phyloP scores from a whole-genome alignment of 2,329 filamentous ascomycete species.

The Talaromyces marneffei region DNA sequence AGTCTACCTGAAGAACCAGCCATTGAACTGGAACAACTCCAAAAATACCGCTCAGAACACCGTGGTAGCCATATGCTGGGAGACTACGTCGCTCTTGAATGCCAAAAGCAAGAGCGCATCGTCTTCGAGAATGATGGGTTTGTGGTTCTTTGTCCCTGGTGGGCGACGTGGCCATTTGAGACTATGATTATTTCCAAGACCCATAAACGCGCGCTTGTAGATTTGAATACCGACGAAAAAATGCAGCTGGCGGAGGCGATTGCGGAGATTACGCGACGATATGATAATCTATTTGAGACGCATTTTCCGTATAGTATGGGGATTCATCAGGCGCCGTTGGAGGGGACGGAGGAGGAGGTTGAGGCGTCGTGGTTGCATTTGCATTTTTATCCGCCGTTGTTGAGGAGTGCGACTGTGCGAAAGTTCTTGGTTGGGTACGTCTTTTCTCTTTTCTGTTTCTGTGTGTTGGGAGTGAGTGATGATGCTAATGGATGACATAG shows the following conservation, averaged over 20 bases:
- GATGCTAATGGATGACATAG: constrained; percentile 26
- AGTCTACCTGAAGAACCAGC: constrained; percentile 82
- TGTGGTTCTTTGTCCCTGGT: constrained; percentile 89
- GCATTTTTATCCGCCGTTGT: constrained; percentile 92
- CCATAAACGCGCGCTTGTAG: constrained; percentile 78
- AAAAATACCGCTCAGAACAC: constrained; percentile 69
- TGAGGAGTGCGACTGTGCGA: constrained; percentile 85
- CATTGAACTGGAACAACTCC: constrained; percentile 70
- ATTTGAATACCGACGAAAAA: constrained; percentile 67
- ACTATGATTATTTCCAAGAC: constrained; percentile 80
- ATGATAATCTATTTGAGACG: constrained; percentile 96
- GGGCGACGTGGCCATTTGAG: constrained; percentile 97
- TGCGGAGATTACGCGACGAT: constrained; percentile 80
- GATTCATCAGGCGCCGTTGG: constrained; percentile 87
- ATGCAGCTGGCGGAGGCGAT: constrained; percentile 73
- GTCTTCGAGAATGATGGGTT: constrained; percentile 85
- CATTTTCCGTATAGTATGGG: constrained; percentile 97
- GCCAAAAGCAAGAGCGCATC: constrained; percentile 73
- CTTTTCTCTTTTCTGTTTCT: constrained; percentile 3
- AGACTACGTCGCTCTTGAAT: constrained; percentile 81
- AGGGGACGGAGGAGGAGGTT: constrained; percentile 73
- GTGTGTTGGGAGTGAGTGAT: neutral
- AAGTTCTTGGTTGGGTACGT: constrained; percentile 84
- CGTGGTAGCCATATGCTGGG: constrained; percentile 68
- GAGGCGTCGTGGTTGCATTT: constrained; percentile 89